These are phyloP conservation scores for Phytophthora pluvialis DNA, from an alignment of 352 stramenopile genomes.

Conservation along the genomic window DNA sequence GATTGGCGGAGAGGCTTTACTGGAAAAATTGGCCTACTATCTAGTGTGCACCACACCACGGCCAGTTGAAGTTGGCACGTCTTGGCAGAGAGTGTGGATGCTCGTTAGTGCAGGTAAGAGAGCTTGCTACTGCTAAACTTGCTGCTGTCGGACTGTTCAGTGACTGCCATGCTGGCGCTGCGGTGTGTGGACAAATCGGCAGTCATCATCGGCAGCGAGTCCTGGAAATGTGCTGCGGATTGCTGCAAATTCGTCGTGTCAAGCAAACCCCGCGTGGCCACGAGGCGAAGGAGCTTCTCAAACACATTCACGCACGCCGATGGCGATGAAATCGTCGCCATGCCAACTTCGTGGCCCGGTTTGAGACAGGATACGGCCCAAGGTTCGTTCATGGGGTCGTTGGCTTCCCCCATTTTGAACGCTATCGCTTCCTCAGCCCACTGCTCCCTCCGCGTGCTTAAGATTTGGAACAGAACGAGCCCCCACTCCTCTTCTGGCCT, in stretches of 20 bases:
- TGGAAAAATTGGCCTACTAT: not conserved
- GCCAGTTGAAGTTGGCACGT: not conserved
- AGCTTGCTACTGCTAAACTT: slow-evolving; percentile 26
- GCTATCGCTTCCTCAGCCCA: slow-evolving; percentile 46
- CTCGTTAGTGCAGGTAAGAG: slow-evolving; percentile 15
- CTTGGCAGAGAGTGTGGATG: no score
- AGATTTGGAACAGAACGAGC: slow-evolving; percentile 39
- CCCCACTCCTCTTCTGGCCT: slow-evolving; percentile 52
- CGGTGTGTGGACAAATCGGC: slow-evolving; percentile 11
- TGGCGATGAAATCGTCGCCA: slow-evolving; percentile 37
- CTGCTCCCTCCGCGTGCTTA: slow-evolving; percentile 35
- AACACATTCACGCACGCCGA: slow-evolving; percentile 55
- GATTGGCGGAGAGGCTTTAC: not conserved
- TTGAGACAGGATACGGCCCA: slow-evolving; percentile 37
- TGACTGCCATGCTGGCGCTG: slow-evolving; percentile 12
- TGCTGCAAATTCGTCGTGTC: slow-evolving; percentile 20
- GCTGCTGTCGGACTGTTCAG: slow-evolving; percentile 20
- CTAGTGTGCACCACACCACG: not conserved
- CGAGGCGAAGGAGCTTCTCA: slow-evolving; percentile 56
- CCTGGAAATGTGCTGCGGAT: slow-evolving; percentile 22
- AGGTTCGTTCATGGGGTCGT: slow-evolving; percentile 25
- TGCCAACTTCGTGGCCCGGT: slow-evolving; percentile 32
- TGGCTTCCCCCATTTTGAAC: slow-evolving; percentile 9
- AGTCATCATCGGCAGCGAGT: slow-evolving; percentile 29
- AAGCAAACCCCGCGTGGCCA: slow-evolving; percentile 45